Base-by-base conservation (phyloP, 1,284 basidiomycete species). In the Cryptococcus wingfieldii region DNA sequence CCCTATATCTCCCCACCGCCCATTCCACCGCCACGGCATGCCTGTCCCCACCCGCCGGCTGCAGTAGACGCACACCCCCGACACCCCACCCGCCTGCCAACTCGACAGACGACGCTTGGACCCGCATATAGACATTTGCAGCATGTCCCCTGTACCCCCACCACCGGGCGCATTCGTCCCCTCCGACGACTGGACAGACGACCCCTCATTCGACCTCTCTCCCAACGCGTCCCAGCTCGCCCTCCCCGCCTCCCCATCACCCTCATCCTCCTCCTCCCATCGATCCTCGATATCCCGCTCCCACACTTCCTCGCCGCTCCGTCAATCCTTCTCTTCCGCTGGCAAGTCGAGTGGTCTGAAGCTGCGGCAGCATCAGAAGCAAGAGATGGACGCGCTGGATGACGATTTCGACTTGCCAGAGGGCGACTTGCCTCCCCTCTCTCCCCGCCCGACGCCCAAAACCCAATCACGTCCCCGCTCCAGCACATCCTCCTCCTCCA, bases 181-280 rank as follows among this genome's bases (percentile, higher is more conserved):
- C 1, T 61, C 67, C 5, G 72, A 74, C 42, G 69, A 74, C 59
- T 74, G 72, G 72, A 60, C 65, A 10, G 67, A 74, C 28, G 70
- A 73, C 47, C 65, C 66, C 5, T 71, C 70, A 12, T 74, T 74
- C 51, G 68, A 72, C 48, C 50, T 74, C 43, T 53, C 56, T 14
- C 54, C 53, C 3, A 46, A 59, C 28, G 53, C 62, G 25, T 53
- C 62, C 31, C 56, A 47, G 38, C 55, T 60, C 51, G 45, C 59
- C 45, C 41, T 62, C 14, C 59, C 59, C 12, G 19, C 54, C 38
- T 52, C 53, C 39, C 39, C 64, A 13, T 54, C 60, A 7, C 57
- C 67, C 3, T 55, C 60, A 1, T 50, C 63, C 8, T 55, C 56
- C n/a, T 64, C 65, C 23, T 59, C 60, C 1, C 51, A 53, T 5